Evolutionary conservation across 768 basidiomycete species (phyloP).

Genomic region (Mycena crocata): DNA sequence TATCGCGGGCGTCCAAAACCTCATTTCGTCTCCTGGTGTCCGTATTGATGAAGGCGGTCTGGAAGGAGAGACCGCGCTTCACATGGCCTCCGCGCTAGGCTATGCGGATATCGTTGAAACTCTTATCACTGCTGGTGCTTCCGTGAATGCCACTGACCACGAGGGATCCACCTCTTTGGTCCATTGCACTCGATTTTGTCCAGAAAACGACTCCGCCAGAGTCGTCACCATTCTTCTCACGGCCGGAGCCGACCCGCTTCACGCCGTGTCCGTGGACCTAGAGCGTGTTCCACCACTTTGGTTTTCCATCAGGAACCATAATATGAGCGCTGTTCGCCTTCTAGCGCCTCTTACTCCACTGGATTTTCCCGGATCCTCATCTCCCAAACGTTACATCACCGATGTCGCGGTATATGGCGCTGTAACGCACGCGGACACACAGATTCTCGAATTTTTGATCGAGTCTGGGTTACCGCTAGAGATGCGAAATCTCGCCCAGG

Average conservation of each 20-base stretch:
- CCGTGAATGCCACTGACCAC: neutral
- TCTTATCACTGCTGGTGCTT: neutral
- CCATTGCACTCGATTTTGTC: conserved; percentile 4
- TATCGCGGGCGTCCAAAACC: neutral
- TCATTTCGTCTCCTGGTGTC: neutral
- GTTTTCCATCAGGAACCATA: conserved; percentile 40
- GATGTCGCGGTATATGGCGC: neutral
- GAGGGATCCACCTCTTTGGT: neutral
- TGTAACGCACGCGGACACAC: neutral
- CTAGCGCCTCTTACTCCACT: conserved; percentile 1
- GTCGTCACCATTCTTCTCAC: conserved; percentile 1
- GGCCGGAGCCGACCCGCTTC: neutral
- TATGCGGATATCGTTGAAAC: neutral
- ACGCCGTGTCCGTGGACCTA: neutral
- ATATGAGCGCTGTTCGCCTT: conserved; percentile 2
- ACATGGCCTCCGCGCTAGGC: conserved; percentile 2
- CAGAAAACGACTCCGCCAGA: neutral
- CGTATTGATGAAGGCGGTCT: neutral
- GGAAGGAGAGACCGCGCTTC: neutral
- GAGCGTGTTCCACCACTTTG: neutral
- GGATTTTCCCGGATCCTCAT: no score
- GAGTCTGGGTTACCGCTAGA: neutral
- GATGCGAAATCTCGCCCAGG: neutral
- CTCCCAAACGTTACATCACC: neutral
- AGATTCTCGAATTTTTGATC: neutral